These are phyloP conservation scores for Rachicladosporium sp. DNA, from an alignment of 2,329 filamentous ascomycete species.

Conservation along the genomic window DNA sequence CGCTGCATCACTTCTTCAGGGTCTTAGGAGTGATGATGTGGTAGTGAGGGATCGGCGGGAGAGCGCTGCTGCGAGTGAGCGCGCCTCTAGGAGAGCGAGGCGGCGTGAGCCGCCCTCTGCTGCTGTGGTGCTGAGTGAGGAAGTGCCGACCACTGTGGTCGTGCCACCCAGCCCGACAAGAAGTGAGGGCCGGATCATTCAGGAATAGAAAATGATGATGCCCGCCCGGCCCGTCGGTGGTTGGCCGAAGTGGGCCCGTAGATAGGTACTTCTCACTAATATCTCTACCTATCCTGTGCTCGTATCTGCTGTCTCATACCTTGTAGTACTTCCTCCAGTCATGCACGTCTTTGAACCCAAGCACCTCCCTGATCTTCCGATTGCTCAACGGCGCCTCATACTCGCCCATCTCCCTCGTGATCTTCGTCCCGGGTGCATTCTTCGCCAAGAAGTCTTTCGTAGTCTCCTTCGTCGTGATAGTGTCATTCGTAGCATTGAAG, in stretches of 20 bases:
- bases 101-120: slow-evolving; percentile 16
- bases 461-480: slow-evolving; percentile 42
- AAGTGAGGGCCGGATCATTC: slow-evolving; percentile 1
- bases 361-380: slow-evolving; percentile 44
- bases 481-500: slow-evolving; percentile 53
- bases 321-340: slow-evolving; percentile 43
- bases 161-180: slow-evolving; percentile 20
- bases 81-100: slow-evolving; percentile 53
- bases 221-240: too few species aligned
- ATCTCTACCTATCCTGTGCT: too few species aligned
- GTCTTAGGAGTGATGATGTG: slow-evolving; percentile 52
- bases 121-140: slow-evolving; percentile 4
- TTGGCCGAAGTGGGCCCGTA: too few species aligned
- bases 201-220: too few species aligned
- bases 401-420: slow-evolving; percentile 45
- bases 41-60: slow-evolving; percentile 32
- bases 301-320: too few species aligned
- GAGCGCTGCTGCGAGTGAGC: slow-evolving; percentile 46
- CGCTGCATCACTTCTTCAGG: slow-evolving; percentile 71
- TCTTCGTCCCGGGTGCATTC: slow-evolving; percentile 35
- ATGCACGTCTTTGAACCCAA: slow-evolving; percentile 49
- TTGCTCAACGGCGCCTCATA: slow-evolving; percentile 51
- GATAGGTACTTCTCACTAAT: too few species aligned
- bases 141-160: slow-evolving; percentile 15
- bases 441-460: slow-evolving; percentile 42